A percentile compares a stretch with the other conserved stretches of the same genome.
phyloP scores from a whole-genome alignment of 1,139 yeast genomes.

The Geotrichum reessii region DNA sequence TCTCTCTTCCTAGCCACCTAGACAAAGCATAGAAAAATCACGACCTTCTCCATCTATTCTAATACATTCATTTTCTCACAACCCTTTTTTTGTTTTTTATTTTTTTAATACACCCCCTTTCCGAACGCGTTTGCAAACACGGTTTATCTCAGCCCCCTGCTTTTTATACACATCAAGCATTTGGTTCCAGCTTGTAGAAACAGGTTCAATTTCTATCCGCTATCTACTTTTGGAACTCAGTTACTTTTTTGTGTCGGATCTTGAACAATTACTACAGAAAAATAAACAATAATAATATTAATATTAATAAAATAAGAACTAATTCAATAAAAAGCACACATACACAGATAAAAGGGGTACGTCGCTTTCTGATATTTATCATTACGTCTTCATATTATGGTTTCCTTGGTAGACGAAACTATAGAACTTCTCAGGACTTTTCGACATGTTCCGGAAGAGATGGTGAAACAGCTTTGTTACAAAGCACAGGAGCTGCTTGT shows the following conservation, averaged over 20 bases:
- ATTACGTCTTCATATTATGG: constrained; percentile 4
- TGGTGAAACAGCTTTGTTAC: constrained; percentile 73
- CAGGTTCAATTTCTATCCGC: not conserved
- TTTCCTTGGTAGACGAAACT: constrained; percentile 32
- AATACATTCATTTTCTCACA: not conserved
- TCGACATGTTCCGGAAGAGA: constrained; percentile 75
- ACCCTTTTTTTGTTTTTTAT: too few species aligned
- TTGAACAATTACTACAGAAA: not conserved
- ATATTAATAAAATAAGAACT: not conserved
- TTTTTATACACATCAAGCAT: not conserved
- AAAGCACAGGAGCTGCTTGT: constrained; percentile 87
- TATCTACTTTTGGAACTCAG: not conserved
- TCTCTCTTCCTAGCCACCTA: not conserved
- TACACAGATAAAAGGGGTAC: too few species aligned
- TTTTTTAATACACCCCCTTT: not conserved
- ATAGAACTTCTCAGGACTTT: constrained; percentile 62
- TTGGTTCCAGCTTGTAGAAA: not conserved
- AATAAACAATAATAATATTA: not conserved
- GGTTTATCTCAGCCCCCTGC: not conserved
- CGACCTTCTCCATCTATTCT: not conserved
- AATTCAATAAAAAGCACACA: not conserved
- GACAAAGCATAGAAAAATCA: not conserved
- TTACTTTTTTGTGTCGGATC: not conserved
- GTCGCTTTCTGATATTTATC: not conserved
- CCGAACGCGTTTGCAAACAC: not conserved